Conservation (phyloP, 2,329 filamentous ascomycete species). For the Aspergillus fijiensis region DNA sequence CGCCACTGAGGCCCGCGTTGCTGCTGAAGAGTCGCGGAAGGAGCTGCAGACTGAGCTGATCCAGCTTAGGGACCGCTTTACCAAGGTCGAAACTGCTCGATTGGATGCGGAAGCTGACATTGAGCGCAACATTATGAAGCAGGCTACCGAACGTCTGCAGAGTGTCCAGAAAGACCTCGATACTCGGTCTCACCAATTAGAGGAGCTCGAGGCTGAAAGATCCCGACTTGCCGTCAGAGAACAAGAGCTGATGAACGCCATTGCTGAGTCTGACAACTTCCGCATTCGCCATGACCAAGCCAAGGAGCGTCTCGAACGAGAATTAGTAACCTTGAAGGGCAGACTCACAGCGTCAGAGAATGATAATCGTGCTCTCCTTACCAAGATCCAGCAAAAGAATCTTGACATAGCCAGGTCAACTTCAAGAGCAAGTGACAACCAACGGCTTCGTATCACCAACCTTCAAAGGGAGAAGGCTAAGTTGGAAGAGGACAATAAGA, state of each 20-base stretch:
- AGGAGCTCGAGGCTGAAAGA: constrained; percentile 77
- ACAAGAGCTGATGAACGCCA: constrained; percentile 80
- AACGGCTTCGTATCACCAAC: constrained; percentile 71
- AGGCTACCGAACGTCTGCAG: constrained; percentile 77
- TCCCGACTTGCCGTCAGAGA: constrained; percentile 74
- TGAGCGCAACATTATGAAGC: constrained; percentile 73
- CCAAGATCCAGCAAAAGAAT: constrained; percentile 96
- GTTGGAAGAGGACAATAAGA: constrained; percentile 77
- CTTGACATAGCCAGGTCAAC: constrained; percentile 90
- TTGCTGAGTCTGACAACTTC: constrained; percentile 85
- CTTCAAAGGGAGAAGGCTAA: constrained; percentile 81
- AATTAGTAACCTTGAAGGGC: constrained; percentile 86
- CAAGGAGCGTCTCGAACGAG: constrained; percentile 88
- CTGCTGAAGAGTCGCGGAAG: constrained; percentile 83
- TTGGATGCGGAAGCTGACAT: constrained; percentile 77
- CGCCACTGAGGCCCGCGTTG: constrained; percentile 75
- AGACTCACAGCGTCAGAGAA: constrained; percentile 90
- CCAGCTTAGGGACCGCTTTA: constrained; percentile 76
- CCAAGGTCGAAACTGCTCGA: constrained; percentile 81
- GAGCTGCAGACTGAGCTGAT: constrained; percentile 85
- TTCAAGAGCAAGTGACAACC: constrained; percentile 80
- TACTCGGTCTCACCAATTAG: constrained; percentile 70
- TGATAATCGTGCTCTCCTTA: constrained; percentile 90
- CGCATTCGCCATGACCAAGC: constrained; percentile 87
- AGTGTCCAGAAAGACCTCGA: constrained; percentile 78